Base-by-base conservation (phyloP, 345 rosid genomes). In the Gynandropsis gynandra region DNA sequence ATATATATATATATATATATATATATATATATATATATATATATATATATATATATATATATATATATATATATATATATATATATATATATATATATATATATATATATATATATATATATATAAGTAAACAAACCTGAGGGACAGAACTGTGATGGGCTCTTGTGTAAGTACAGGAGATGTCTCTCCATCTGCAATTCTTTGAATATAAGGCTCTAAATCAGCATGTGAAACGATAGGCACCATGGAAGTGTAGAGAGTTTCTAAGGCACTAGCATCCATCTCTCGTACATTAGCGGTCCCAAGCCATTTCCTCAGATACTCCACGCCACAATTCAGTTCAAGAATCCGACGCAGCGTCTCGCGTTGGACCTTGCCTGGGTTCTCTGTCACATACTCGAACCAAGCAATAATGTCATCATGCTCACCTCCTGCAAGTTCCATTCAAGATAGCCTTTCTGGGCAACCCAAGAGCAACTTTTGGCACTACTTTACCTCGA, bases 201-300 rank as follows among this genome's bases (percentile, higher is more conserved):
- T 79, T 49, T 64, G 80, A 52, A 90, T 78, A 36, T 71, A 80
- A 45, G 95, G 89, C 75, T 83, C 92, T 38, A 90, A 74, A 59
- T 83, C 96, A 58, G 79, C 76, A 74, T 90, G 96, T 50, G 95
- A 83, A 29, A 64, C 92, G 40, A 87, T 69, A 54, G 98, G 98
- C 6, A 87, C 92, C 57, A 63, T 47, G 58, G 80, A 75, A 34
- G 77, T 76, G 71, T 67, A 90, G 32, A 84, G 76, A 54, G 77
- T 69, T 71, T 90, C 95, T 67, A 87, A 59, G 62, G 71, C 79
- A 56, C 58, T 34, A 9, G 70, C 70, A 10, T 81, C 98, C 71
- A 82, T 67, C 16, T 71, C 77, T 40, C 66, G 57, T 9, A 84
- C 56, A 41, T 77, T 58, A 45, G 37, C 24, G 43, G 48, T 63